Evolutionary conservation across 2,329 filamentous ascomycete species (phyloP), one percentile per base, ranked within the genome.

Genomic region (Whalleya microplaca): DNA sequence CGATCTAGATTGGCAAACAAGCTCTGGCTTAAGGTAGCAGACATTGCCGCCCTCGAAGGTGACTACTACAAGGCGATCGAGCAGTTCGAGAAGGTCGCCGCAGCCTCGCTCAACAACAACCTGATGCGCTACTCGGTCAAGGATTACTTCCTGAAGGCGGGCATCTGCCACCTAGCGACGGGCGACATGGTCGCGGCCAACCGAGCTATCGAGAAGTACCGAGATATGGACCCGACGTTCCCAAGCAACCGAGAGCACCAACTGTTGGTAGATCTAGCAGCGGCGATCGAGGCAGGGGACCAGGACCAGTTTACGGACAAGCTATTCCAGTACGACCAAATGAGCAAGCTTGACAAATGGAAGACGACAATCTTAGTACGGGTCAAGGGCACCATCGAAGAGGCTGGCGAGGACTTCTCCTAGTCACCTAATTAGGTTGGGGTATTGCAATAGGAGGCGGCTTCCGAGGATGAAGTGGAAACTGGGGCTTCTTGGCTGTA

Each of bases 341-440:
- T 96, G 78, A 95, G 88, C 78, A 95, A 95, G 80, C 78, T 98
- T 69, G 93, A 97, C 72, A 95, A 94, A 79, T 98, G 94, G 94
- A 96, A 97, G 88, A 96, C 91, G 48, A 91, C 89, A 29, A 79
- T 96, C 55, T 75, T 96, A 61, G 78, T 96, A 69, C 84, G 87
- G 66, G 83, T 97, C 69, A 97, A 97, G 87, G 87, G 88, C 68
- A 81, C 81, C 51, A 96, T 96, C 67, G 89, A 94, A 76, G 79
- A 64, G 50, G 65, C 63, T 16, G 69, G 67, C 29, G 70, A 72
- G 51, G 70, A 72, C 57, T 72, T 72, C 56, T 69, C 70, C 42
- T 72, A 62, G 62, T 37, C 12, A 29, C 70, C 42, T 72, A 62
- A 62, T 37, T 16, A 29, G 48, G 37, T 21, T 10, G 16, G 14